Base-by-base conservation (phyloP, 2,329 filamentous ascomycete genomes). In the Torrubiella hemipterigena region DNA sequence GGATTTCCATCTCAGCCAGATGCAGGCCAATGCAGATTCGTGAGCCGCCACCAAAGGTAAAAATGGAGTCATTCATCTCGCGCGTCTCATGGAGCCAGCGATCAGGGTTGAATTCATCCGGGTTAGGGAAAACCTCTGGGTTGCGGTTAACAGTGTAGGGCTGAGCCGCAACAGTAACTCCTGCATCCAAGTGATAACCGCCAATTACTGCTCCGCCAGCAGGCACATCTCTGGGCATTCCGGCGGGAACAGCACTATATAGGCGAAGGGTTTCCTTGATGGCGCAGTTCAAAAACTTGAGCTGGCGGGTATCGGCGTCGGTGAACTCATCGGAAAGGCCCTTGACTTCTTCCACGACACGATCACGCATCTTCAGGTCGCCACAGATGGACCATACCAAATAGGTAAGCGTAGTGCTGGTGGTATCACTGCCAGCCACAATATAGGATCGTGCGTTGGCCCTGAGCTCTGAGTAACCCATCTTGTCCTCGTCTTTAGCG, bases 21-120 rank as follows among this genome's bases (percentile, higher is more conserved):
- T 75, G 68, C 17, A 69, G 51, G 3, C 72, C 72, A 12, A 78
- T 52, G 37, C 73, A 77, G 3, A 48, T 50, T 29, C 65, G 52
- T 0, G 66, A 54, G 2, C 70, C 70, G 5, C 57, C 62, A 2
- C 69, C 68, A 43, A 73, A 75, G 0, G 69, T 60, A 35, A 64
- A 55, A 33, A 59, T 69, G 0, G 61, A 57, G 3, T 60, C 58
- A 37, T 64, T 70, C 54, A 65, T 63, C 6, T 43, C 50, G 29
- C 40, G 48, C 6, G 41, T 60, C 15, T 45, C 36, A 7, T 36
- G 28, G 4, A 38, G 37, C 61, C 62, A 66, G 21, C 62, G 44
- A n/a, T 47, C 44, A 2, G 56, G 57, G 22, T 55, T 36, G 11
- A 37, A 37, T 30, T 38, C 50, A 12, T 33, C 44, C 0, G 65